Evolutionary conservation across 352 stramenopile genomes (phyloP).

Genomic region (Phytophthora foliorum): DNA sequence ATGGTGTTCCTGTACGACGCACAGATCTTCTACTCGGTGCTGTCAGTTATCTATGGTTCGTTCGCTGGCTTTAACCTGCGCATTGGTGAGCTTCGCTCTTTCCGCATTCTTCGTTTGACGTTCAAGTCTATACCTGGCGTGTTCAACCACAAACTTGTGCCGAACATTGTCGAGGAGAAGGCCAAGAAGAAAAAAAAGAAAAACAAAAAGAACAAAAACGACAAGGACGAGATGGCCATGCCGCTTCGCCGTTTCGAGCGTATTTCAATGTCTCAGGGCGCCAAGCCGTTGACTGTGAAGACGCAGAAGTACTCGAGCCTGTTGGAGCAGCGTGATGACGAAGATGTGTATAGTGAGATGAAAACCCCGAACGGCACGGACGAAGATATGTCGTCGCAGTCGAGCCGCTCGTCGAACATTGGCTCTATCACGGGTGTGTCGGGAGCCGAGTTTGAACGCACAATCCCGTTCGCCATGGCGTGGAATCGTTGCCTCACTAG

Average conservation of each 20-base stretch:
- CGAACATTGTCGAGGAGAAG: slow-evolving; percentile 85
- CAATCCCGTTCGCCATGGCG: slow-evolving; percentile 87
- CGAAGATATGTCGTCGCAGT: slow-evolving; percentile 63
- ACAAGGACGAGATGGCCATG: slow-evolving; percentile 67
- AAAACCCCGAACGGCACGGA: slow-evolving; percentile 70
- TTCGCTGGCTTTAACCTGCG: slow-evolving; percentile 87
- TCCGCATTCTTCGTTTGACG: slow-evolving; percentile 81
- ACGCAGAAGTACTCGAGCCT: slow-evolving; percentile 84
- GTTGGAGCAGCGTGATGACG: slow-evolving; percentile 65
- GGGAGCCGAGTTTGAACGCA: slow-evolving; percentile 82
- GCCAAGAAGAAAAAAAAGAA: slow-evolving; percentile 77
- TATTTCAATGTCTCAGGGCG: slow-evolving; percentile 85
- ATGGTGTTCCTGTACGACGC: slow-evolving; percentile 90
- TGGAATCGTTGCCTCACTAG: slow-evolving; percentile 84
- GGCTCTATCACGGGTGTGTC: slow-evolving; percentile 81
- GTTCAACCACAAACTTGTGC: slow-evolving; percentile 89
- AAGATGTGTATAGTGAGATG: slow-evolving; percentile 68
- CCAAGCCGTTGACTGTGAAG: slow-evolving; percentile 83
- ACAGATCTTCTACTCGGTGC: slow-evolving; percentile 87
- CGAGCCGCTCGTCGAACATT: slow-evolving; percentile 65
- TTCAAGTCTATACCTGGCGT: slow-evolving; percentile 89
- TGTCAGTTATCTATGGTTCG: slow-evolving; percentile 83
- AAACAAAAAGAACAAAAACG: slow-evolving; percentile 52
- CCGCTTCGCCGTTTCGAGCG: slow-evolving; percentile 82
- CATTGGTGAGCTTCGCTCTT: slow-evolving; percentile 87